Conservation (phyloP, 2,329 filamentous ascomycete species). For the Trichophyton mentagrophytes region DNA sequence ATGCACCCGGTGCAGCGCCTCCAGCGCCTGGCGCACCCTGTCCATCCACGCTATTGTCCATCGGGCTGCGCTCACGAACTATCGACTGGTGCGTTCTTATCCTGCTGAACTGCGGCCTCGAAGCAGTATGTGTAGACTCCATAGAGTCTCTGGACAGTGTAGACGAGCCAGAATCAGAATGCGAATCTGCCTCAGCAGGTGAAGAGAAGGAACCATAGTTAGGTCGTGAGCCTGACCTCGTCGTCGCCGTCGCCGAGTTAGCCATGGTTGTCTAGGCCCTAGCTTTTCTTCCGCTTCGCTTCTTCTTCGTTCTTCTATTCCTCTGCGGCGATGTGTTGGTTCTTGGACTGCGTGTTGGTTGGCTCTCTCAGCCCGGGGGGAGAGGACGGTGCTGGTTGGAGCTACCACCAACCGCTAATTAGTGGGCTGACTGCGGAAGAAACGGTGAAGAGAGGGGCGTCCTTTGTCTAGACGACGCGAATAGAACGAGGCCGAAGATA, state of each 20-base stretch:
- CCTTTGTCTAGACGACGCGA: not conserved
- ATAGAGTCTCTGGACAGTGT: not conserved
- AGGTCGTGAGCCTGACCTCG: not conserved
- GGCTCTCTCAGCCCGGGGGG: not conserved
- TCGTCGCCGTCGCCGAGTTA: slow-evolving; percentile 1
- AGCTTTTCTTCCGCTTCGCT: not conserved
- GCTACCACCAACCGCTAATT: not conserved
- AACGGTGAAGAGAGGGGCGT: not conserved
- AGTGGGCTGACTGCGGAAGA: not conserved
- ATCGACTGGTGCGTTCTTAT: slow-evolving; percentile 1
- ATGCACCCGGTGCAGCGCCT: not conserved
- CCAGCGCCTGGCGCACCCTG: not conserved
- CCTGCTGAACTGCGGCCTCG: slow-evolving; percentile 2
- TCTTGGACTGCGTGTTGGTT: not conserved
- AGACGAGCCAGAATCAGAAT: not conserved
- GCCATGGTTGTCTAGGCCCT: not conserved
- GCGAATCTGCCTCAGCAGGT: not conserved
- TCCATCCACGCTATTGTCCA: not conserved
- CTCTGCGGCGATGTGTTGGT: not conserved
- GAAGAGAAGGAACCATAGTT: slow-evolving; percentile 1
- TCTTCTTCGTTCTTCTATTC: not conserved
- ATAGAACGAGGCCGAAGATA: not conserved
- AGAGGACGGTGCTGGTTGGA: not conserved
- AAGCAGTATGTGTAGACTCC: not conserved
- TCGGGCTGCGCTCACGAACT: not conserved